Base-by-base conservation (phyloP, 2,329 filamentous ascomycete genomes). In the Harringtonia aguacate region DNA sequence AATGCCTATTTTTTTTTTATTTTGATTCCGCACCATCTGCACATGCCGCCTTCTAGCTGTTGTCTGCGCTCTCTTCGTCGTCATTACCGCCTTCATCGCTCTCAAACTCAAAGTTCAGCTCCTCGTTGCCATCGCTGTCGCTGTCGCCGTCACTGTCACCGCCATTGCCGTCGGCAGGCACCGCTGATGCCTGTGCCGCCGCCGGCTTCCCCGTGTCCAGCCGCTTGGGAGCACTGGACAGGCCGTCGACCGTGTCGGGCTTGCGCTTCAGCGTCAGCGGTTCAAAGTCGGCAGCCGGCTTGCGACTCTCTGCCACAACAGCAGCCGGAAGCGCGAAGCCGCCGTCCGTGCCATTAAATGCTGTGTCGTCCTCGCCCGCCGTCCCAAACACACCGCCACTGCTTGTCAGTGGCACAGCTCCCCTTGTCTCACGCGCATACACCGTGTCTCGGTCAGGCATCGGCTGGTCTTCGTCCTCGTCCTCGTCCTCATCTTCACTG, bases 401-500 rank as follows among this genome's bases (percentile, higher is more conserved):
- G 14, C 18, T 29, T 8, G 12, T 7, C n/a, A 31, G 20, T 8
- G 21, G 15, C 3, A 28, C n/a, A 17, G 7, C 37, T 12, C 15
- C 15, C 27, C 21, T 12, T 17, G 6, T 30, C 27, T 21, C 35
- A 14, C 24, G 6, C 21, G 4, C 15, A 8, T 15, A 5, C 4
- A 5, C 35, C 13, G 35, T 21, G 24, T n/a, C 21, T 13, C 13
- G 35, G 14, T 15, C 20, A 14, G 21, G 27, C 13, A n/a, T 14
- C 5, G 31, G 18, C 39, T 60, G 59, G 4, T 64, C 60, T 6
- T 61, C 62, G 3, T 56, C 56, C 12, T 54, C 59, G 51, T 62
- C 58, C 46, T 64, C 50, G 48, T 62, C 57, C 42, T 60, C 79
- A 61, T 84, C 82, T 15, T 78, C 69, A 15, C 57, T 79, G 61